Evolutionary conservation across 139 green algal species (phyloP), one percentile per base, ranked within the genome.

Genomic region (Ettlia oleoabundans): DNA sequence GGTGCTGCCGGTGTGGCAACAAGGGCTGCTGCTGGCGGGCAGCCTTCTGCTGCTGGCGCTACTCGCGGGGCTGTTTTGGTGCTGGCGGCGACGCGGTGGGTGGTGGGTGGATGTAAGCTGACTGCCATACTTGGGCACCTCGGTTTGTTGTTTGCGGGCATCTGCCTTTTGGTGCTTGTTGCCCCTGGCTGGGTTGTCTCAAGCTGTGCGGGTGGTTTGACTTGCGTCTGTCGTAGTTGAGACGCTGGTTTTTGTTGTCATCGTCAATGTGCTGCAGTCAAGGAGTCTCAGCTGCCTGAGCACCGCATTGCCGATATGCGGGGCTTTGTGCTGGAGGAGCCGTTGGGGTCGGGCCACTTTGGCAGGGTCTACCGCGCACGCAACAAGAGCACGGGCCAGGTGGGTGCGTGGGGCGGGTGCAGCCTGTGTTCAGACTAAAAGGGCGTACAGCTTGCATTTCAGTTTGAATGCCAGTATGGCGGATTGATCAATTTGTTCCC

Each of bases 301-400:
- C 33, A 82, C 10, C 7, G 26, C 35, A 53, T 86, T 19, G 82
- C 82, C 4, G 5, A 52, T 18, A 24, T 47, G 15, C 72, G 61
- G 18, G 82, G 82, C 3, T 86, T 68, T 32, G 15, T n/a, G 2
- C 42, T 86, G 21, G 35, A 58, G 24, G 55, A 5, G 2, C 55
- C 43, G 62, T 32, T 86, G 42, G 82, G 82, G 9, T 41, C 41
- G 55, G 82, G 82, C 26, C 82, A 75, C 55, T 86, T 76, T 82
- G 82, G 82, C 37, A 41, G 76, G n/a, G 82, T 86, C 38, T 86
- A 78, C 63, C 41, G 42, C 24, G 76, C 8, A 1, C 62, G 38
- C 22, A 40, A 24, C 42, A 51, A 65, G 64, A 32, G 35, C 33
- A 74, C 58, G 0, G 42, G 63, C n/a, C 58, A 74, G 76, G 63